Conservation (phyloP, 257 asterid species). For the Nicotiana undulata region DNA sequence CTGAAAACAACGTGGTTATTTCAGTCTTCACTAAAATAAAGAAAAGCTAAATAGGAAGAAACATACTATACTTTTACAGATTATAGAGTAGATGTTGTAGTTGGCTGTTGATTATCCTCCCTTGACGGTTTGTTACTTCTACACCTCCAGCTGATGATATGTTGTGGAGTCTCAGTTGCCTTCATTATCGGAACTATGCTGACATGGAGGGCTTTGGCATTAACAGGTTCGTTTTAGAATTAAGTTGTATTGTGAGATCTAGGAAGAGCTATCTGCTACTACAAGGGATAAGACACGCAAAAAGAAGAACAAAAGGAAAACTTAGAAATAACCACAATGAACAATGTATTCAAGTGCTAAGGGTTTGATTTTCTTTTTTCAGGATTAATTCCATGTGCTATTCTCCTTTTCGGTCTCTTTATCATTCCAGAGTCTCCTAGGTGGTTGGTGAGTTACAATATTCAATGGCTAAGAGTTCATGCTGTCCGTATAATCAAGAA, state of each 20-base stretch:
- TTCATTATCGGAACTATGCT: slow-evolving; percentile 78
- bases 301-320: background rate
- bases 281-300: background rate
- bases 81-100: background rate
- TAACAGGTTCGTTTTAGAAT: slow-evolving; percentile 41
- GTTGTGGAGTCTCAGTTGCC: slow-evolving; percentile 74
- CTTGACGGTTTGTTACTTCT: slow-evolving; percentile 2
- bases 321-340: background rate
- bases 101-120: background rate
- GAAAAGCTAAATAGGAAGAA: background rate
- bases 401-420: slow-evolving; percentile 58
- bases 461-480: background rate
- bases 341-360: background rate
- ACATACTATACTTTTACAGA: background rate
- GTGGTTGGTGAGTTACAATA: slow-evolving; percentile 62
- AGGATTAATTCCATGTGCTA: slow-evolving; percentile 72
- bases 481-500: background rate
- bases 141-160: slow-evolving; percentile 65
- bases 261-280: background rate
- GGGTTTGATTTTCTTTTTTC: slow-evolving; percentile 24
- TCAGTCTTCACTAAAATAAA: background rate
- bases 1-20: background rate
- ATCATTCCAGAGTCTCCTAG: slow-evolving; percentile 90
- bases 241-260: background rate
- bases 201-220: slow-evolving; percentile 71